These are phyloP conservation scores for Naegleria fowleri DNA, from an alignment of 208 protist genomes.

Conservation along the genomic window DNA sequence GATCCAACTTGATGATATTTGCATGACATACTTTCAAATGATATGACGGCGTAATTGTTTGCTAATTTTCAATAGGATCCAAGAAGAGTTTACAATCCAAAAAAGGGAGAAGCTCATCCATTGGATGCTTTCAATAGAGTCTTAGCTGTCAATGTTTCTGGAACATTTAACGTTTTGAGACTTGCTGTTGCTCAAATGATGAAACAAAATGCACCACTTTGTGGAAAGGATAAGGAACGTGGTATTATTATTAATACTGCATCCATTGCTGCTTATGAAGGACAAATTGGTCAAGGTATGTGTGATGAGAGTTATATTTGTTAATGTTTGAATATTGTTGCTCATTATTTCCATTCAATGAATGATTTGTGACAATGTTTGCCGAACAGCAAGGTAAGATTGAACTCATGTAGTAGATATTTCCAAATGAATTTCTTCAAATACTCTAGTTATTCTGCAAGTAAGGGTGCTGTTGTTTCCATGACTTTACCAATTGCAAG, in stretches of 20 bases:
- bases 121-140: background rate
- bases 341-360: too few species aligned
- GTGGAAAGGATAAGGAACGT: slow-evolving; percentile 43
- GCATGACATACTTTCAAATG: background rate
- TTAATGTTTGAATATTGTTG: too few species aligned
- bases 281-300: slow-evolving; percentile 71
- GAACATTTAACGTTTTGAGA: slow-evolving; percentile 13
- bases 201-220: background rate
- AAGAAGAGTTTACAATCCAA: background rate
- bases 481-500: slow-evolving; percentile 62
- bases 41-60: background rate
- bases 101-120: background rate
- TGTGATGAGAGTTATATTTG: too few species aligned
- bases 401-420: too few species aligned
- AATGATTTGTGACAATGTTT: too few species aligned
- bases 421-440: too few species aligned
- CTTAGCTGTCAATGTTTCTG: background rate
- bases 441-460: slow-evolving; percentile 54
- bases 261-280: slow-evolving; percentile 66
- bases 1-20: background rate
- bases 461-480: slow-evolving; percentile 62
- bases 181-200: background rate
- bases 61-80: background rate
- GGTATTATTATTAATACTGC: slow-evolving; percentile 72
- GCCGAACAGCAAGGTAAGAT: too few species aligned